Conservation (phyloP, 2,329 filamentous ascomycete species). For the Ceratocystis albifundus region DNA sequence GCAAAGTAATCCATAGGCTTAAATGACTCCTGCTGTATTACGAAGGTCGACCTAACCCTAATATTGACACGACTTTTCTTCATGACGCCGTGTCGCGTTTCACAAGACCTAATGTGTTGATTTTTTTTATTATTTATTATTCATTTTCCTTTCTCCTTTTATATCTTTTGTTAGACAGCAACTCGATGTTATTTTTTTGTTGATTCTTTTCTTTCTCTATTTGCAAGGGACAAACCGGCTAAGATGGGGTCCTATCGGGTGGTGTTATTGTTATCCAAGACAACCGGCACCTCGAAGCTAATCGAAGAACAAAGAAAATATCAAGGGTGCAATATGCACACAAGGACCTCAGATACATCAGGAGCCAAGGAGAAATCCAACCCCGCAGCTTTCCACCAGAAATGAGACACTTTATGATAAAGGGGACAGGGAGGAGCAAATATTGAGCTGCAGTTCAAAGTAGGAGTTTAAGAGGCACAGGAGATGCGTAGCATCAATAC, state of each 20-base stretch:
- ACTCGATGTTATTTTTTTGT: background rate
- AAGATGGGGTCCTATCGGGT: background rate
- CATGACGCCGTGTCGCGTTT: background rate
- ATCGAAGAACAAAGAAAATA: background rate
- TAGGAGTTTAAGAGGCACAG: background rate
- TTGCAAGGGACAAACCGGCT: background rate
- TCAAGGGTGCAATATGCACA: background rate
- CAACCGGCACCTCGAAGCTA: background rate
- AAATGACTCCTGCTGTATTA: no score
- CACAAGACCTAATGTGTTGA: background rate
- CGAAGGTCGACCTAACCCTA: background rate
- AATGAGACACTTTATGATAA: constrained; percentile 5
- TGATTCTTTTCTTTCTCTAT: background rate
- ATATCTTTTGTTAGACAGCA: no score
- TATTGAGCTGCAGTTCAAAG: background rate
- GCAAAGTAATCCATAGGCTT: no score
- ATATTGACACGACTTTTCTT: background rate
- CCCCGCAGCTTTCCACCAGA: background rate
- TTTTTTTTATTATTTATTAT: no score
- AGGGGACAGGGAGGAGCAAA: background rate
- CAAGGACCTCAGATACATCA: background rate
- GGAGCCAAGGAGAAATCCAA: background rate
- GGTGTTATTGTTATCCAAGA: no score
- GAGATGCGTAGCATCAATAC: background rate
- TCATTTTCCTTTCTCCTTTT: no score